Evolutionary conservation across 306 rosid species (phyloP).

Genomic region (Corylus heterophylla): DNA sequence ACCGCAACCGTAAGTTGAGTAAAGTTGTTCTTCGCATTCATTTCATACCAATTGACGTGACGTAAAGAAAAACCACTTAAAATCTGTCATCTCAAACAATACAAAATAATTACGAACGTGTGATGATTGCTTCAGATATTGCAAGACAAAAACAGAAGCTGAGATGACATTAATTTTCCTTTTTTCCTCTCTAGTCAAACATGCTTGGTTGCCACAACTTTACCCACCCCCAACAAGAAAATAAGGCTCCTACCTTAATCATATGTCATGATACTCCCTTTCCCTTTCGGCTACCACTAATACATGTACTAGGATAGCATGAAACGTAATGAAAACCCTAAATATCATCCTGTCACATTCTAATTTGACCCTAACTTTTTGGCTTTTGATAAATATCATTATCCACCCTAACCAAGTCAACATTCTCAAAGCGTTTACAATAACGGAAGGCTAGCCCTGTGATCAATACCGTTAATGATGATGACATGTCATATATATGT

Average conservation of each 20-base stretch:
- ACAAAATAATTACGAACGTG: too few species aligned
- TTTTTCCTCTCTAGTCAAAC: slow-evolving; percentile 3
- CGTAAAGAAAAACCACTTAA: too few species aligned
- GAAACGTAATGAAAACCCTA: slow-evolving; percentile 1
- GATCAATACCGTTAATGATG: background rate
- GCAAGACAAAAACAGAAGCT: slow-evolving; percentile 13
- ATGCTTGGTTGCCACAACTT: slow-evolving; percentile 31
- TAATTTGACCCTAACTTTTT: slow-evolving; percentile 11
- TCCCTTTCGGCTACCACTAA: slow-evolving; percentile 58
- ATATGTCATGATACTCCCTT: slow-evolving; percentile 28
- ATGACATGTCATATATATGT: slow-evolving; percentile 1
- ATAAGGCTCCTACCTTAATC: slow-evolving; percentile 38
- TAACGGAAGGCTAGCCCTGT: background rate
- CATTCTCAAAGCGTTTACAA: slow-evolving; percentile 21
- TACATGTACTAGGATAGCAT: slow-evolving; percentile 18
- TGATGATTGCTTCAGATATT: background rate
- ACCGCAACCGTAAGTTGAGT: background rate
- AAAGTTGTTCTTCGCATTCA: too few species aligned
- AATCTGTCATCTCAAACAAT: too few species aligned
- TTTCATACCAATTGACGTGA: too few species aligned
- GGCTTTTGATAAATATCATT: slow-evolving; percentile 5
- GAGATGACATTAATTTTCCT: slow-evolving; percentile 15
- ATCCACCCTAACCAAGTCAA: slow-evolving; percentile 22
- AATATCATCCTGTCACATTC: slow-evolving; percentile 25
- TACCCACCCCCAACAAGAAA: slow-evolving; percentile 38